Evolutionary conservation across 2,329 filamentous ascomycete genomes (phyloP), one percentile per base, ranked within the genome.

Genomic region (Bipolaris zeicola): DNA sequence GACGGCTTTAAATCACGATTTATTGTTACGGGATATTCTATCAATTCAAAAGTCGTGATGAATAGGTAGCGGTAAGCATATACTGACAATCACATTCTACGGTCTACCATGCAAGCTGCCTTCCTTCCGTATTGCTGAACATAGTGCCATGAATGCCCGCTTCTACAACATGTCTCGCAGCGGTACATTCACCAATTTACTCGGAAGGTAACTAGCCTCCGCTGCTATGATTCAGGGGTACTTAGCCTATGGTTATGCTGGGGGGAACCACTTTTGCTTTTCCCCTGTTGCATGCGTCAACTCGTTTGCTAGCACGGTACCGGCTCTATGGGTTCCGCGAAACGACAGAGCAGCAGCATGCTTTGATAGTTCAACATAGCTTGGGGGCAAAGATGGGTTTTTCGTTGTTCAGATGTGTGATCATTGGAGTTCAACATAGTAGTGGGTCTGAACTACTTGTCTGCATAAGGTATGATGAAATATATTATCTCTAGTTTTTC

Each of bases 21-120:
- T 31, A n/a, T 18, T 10, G 6, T 16, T 28, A 1, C 5, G 39
- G 22, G 20, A 6, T 7, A 13, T 18, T 14, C 6, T 28, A 36
- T 20, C 16, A n/a, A n/a, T 37, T 11, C 8, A 3, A 24, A 22
- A 11, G 18, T 26, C 24, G 3, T 37, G 4, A 5, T 5, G 6
- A 22, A n/a, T 10, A 47, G 47, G 37, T 56, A 51, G 63, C 62
- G 61, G 64, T 67, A 57, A 64, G 58, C 13, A 33, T 3, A 10
- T 16, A 13, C 26, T 42, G 51, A 53, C 49, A 53, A 37, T 50
- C 50, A 37, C 55, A 20, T 31, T 18, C 10, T 24, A 26, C 33
- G 22, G 22, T 50, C 7, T 20, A 20, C 10, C 26, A 37, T 48
- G 48, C 31, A 57, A 11, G 48, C 42, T 50, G 33, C 55, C 60